Evolutionary conservation across 176 grass and related monocot genomes (phyloP).

Genomic region (Dendrocalamus sinicus): DNA sequence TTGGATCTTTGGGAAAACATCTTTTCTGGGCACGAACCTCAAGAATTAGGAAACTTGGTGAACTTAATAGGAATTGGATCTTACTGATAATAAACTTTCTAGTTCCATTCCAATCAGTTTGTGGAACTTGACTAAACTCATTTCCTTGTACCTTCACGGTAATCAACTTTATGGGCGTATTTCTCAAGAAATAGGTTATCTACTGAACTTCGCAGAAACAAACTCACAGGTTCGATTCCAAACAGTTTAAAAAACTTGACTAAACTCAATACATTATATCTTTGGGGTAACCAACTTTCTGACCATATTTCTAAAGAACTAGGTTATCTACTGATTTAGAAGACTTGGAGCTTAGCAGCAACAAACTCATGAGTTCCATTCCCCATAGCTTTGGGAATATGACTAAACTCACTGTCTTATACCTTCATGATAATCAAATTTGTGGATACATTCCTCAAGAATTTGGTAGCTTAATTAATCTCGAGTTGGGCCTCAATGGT

Average conservation of each 20-base stretch:
- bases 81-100: not conserved
- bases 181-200: not conserved
- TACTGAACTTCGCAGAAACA: not conserved
- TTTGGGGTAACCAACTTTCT: not conserved
- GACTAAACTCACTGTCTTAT: too few relatives aligned
- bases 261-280: not conserved
- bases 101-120: not conserved
- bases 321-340: not conserved
- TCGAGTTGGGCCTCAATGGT: not conserved
- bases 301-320: not conserved
- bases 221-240: not conserved
- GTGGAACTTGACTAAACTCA: not conserved
- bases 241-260: not conserved
- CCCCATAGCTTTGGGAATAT: not conserved
- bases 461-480: not conserved
- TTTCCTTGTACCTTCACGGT: accelerated
- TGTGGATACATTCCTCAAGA: not conserved
- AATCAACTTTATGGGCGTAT: not conserved
- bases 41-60: not conserved
- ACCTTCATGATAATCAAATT: not conserved
- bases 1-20: not conserved
- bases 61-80: not conserved
- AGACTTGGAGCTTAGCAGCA: accelerated
- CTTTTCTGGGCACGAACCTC: not conserved
- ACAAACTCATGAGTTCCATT: not conserved